Evolutionary conservation across 164 flowering plant species (phyloP), one percentile per base, ranked within the genome.

Genomic region (Akebia trifoliata): DNA sequence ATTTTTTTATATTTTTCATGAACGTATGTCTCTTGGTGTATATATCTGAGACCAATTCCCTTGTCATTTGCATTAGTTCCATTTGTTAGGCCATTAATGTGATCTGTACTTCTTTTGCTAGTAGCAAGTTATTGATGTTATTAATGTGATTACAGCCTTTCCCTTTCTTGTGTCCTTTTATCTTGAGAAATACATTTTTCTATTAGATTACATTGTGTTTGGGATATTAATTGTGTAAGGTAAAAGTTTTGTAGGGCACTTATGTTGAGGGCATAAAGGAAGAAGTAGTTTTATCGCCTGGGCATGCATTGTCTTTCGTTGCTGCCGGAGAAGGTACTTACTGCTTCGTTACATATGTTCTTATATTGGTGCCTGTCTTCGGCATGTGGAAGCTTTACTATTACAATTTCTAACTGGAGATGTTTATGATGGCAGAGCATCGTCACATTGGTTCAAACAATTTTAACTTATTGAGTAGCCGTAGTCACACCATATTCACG

Each of bases 241-340:
- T n/a, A n/a, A n/a, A n/a, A 38, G n/a, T 26, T 28, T 40, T 60
- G 47, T 71, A 93, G 98, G 98, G 98, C 8, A 93, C 98, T 43
- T 93, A 93, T 68, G 98, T 93, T 61, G 98, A 93, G 71, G 98
- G 98, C 14, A 90, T 93, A 60, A 93, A 93, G 76, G 98, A 93
- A 61, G 98, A 93, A 78, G 96, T 93, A 63, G 97, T 93, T 56
- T 72, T 93, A 65, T 93, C 98, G 49, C 98, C 98, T 67, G 98
- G 97, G n/a, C 98, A 93, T 79, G 98, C 86, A n/a, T 85, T 93
- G 59, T 93, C 98, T 51, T 89, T 93, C 57, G 87, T 93, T 78
- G 98, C 98, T 58, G 91, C 98, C 57, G 98, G 98, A 28, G 97
- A 93, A 87, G 98, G 98, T 93, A 71, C 18, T 51, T 40, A 18